Conservation (phyloP, 805 yeast genomes). For the Yarrowia sp. region DNA sequence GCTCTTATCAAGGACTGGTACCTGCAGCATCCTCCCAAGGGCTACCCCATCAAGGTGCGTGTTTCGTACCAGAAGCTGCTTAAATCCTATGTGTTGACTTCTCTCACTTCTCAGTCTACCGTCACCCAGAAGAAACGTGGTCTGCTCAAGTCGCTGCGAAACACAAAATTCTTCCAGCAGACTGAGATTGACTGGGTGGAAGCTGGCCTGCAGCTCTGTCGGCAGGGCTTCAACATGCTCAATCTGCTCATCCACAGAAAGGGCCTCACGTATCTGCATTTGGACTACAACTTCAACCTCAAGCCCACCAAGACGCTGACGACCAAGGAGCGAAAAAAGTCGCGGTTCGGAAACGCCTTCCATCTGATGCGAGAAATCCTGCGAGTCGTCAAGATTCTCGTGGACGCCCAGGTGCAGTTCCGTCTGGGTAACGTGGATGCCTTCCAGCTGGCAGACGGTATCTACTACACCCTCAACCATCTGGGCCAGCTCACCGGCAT, state of each 20-base stretch:
- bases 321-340: conserved; percentile 93
- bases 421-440: conserved; percentile 91
- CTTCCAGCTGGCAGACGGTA: conserved; percentile 92
- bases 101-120: conserved; percentile 60
- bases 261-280: conserved; percentile 88
- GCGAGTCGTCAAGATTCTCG: conserved; percentile 81
- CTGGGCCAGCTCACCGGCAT: conserved; percentile 96
- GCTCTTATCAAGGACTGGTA: conserved; percentile 86
- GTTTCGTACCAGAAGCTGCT: conserved; percentile 90
- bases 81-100: conserved; percentile 75
- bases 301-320: conserved; percentile 96
- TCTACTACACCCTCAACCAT: conserved; percentile 88
- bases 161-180: conserved; percentile 88
- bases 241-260: conserved; percentile 86
- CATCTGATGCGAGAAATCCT: conserved; percentile 90
- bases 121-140: conserved; percentile 60
- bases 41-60: conserved; percentile 74
- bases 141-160: conserved; percentile 68
- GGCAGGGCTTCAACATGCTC: conserved; percentile 93
- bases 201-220: conserved; percentile 92
- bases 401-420: conserved; percentile 92
- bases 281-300: conserved; percentile 93
- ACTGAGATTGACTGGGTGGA: conserved; percentile 98
- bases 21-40: conserved; percentile 64
- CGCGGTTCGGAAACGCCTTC: conserved; percentile 95